A percentile compares a stretch with the other conserved stretches of the same genome.
Conservation (phyloP, 2,329 filamentous ascomycete genomes). For the Clonostachys sp. region DNA sequence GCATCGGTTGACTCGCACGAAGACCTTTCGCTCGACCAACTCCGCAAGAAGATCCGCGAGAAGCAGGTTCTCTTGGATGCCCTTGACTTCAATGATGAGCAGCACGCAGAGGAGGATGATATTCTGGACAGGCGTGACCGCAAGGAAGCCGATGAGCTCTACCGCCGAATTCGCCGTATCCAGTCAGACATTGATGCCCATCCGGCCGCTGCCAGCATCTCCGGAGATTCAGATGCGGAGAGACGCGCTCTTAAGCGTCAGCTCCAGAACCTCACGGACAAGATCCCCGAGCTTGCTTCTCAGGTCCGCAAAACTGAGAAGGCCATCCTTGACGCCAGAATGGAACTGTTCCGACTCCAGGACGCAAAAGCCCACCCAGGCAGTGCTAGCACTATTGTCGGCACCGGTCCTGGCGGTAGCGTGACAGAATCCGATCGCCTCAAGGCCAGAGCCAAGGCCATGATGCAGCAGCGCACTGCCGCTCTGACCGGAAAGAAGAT, state of each 20-base stretch:
- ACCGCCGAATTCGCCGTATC: slow-evolving; percentile 82
- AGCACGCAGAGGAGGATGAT: slow-evolving; percentile 84
- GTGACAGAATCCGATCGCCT: slow-evolving; percentile 92
- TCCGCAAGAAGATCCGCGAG: slow-evolving; percentile 89
- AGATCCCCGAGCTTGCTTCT: slow-evolving; percentile 86
- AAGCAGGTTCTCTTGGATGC: slow-evolving; percentile 93
- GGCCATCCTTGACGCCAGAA: slow-evolving; percentile 82
- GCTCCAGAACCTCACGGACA: slow-evolving; percentile 82
- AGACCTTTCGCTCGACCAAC: slow-evolving; percentile 79
- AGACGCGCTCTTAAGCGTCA: slow-evolving; percentile 81
- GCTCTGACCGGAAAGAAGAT: slow-evolving; percentile 83
- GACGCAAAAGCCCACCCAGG: slow-evolving; percentile 90
- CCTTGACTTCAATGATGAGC: slow-evolving; percentile 94
- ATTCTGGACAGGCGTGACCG: slow-evolving; percentile 85
- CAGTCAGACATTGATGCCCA: slow-evolving; percentile 95
- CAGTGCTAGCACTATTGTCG: slow-evolving; percentile 76
- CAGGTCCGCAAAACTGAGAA: slow-evolving; percentile 88
- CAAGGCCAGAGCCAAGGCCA: slow-evolving; percentile 91
- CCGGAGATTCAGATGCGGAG: slow-evolving; percentile 82
- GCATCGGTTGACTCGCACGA: slow-evolving; percentile 66
- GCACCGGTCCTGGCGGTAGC: slow-evolving; percentile 84
- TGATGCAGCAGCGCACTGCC: slow-evolving; percentile 97
- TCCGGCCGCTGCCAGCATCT: slow-evolving; percentile 66
- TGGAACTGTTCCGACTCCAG: slow-evolving; percentile 89
- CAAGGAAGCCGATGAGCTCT: slow-evolving; percentile 89